Base-by-base conservation (phyloP, 176 grass and related monocot species). In the Ensete glaucum region DNA sequence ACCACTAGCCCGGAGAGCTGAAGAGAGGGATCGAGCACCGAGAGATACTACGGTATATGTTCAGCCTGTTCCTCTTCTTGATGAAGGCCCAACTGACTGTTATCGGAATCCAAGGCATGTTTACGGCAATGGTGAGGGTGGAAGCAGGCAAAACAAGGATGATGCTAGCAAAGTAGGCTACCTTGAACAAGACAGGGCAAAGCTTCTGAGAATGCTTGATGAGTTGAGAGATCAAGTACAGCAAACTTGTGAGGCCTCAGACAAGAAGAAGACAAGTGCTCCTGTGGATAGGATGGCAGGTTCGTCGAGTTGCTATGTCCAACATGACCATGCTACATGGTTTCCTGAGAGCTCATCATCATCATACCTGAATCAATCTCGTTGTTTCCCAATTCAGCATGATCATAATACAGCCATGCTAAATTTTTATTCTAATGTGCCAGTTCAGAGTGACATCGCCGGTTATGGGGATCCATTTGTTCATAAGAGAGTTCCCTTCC, bases 201-300 rank as follows among this genome's bases (percentile, higher is more conserved):
- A 90, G 29, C 81, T 99, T 57, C 80, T 99, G 62, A 84, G 76
- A 77, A 94, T 94, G 95, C 90, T 99, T 62, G 88, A 91, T 85
- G 95, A 99, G 76, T 81, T 99, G 78, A 90, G 95, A 63, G 95
- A 89, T 73, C 95, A 99, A 81, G 90, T 99, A 7, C 86, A 99
- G 52, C 78, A 85, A 91, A 85, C 90, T 8, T 87, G 90, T 56
- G 90, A 99, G 66, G 82, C 78, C 24, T 79, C 73, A 15, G 87
- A 82, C 70, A 76, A 79, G 24, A 82, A 73, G 69, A 84, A 74
- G 69, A 52, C 79, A 75, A 85, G 62, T 90, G 77, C 67, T 71
- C 64, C 76, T 73, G 51, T 58, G 15, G 83, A 52, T 63, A 77
- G 57, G 76, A 34, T 64, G 74, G 63, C 69, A 54, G 78, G 77